A percentile compares a stretch with the other conserved stretches of the same genome.
Evolutionary conservation across 129 eudicot genomes (phyloP).

Genomic region (Pittosporum tobira): DNA sequence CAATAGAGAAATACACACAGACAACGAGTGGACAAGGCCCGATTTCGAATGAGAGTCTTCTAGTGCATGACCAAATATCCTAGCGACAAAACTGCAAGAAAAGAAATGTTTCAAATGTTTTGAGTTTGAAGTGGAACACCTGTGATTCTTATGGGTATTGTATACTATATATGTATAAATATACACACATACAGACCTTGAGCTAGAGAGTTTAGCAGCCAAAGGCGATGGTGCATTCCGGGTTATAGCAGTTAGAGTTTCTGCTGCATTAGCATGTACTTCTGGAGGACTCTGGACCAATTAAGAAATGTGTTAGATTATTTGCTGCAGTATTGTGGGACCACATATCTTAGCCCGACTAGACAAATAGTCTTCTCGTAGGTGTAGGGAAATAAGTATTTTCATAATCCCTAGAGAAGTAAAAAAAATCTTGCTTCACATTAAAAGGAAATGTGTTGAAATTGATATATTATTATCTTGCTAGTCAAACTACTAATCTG

Average conservation of each 20-base stretch:
- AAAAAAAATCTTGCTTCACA: too few species aligned
- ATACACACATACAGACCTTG: conserved; percentile 41
- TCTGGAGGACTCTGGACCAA: conserved; percentile 62
- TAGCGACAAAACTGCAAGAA: conserved; percentile 60
- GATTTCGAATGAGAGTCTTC: conserved; percentile 77
- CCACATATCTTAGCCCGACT: not conserved
- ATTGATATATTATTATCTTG: not conserved
- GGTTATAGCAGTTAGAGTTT: conserved; percentile 72
- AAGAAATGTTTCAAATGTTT: conserved; percentile 3
- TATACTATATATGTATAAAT: too few species aligned
- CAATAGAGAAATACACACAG: conserved; percentile 77
- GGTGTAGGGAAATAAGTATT: not conserved
- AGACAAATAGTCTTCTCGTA: not conserved
- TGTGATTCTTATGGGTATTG: too few species aligned
- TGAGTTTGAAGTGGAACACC: too few species aligned
- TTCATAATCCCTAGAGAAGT: not conserved
- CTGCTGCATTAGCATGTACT: conserved; percentile 92
- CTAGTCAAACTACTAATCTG: too few species aligned
- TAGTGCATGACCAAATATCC: conserved; percentile 78
- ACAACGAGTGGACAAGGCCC: conserved; percentile 66
- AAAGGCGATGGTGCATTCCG: conserved; percentile 73
- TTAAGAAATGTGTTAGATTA: not conserved
- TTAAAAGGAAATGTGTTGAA: too few species aligned
- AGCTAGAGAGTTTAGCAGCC: conserved; percentile 70
- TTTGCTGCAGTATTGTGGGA: not conserved